phyloP scores from a whole-genome alignment of 2,329 filamentous ascomycete species.

The Pseudocercospora eumusae region DNA sequence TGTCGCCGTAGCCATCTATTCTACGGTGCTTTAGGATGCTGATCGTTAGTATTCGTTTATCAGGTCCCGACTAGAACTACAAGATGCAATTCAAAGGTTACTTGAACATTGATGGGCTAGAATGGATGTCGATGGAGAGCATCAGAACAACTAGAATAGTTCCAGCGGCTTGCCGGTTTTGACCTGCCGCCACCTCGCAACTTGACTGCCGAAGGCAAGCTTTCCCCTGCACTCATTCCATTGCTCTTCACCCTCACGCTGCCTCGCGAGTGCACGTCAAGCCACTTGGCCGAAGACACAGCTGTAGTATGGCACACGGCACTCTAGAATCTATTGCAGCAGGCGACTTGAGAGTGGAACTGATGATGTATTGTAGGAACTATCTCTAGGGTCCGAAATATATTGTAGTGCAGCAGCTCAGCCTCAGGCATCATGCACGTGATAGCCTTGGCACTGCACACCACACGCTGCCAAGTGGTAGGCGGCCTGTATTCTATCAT shows the following conservation, averaged over 20 bases:
- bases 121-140: background rate
- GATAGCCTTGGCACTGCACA: too few relatives aligned
- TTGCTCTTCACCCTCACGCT: background rate
- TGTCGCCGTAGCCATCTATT: background rate
- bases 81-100: background rate
- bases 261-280: too few relatives aligned
- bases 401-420: too few relatives aligned
- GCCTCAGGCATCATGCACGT: too few relatives aligned
- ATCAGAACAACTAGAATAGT: background rate
- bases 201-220: background rate
- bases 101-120: background rate
- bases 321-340: constrained; percentile 50
- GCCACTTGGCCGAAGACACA: too few relatives aligned
- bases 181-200: too few relatives aligned
- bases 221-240: background rate
- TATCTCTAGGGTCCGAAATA: too few relatives aligned
- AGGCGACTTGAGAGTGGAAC: too few relatives aligned
- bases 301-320: constrained; percentile 56
- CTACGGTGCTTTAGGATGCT: rapidly evolving
- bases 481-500: constrained; percentile 20
- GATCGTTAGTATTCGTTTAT: too few relatives aligned
- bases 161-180: background rate
- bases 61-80: too few relatives aligned
- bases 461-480: too few relatives aligned
- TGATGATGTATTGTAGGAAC: too few relatives aligned